Evolutionary conservation across 2,329 filamentous ascomycete species (phyloP), one percentile per base, ranked within the genome.

Genomic region (Fusarium brevicatenulatum): DNA sequence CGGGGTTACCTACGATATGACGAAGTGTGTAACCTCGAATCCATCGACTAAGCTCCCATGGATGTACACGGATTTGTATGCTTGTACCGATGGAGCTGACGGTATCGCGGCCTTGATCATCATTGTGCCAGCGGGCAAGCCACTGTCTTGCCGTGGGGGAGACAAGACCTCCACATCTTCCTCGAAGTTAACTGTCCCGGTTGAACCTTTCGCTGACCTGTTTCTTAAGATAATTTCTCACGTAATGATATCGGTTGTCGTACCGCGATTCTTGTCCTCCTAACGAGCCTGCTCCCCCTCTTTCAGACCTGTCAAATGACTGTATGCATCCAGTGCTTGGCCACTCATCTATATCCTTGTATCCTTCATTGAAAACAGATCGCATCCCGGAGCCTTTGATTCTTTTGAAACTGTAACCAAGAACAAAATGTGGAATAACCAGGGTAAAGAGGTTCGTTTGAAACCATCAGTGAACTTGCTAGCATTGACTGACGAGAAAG

Each of bases 401-500:
- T n/a, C 21, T 32, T n/a, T 49, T 39, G 18, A 7, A 52, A 21
- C n/a, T 23, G 15, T 19, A 18, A 21, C 2, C n/a, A 44, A 46
- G n/a, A 44, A n/a, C 13, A 61, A 36, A 25, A 77, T 78, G 76
- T 78, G 76, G 76, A 74, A 70, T 59, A 65, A 56, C 34, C 74
- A 74, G 32, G 61, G 46, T 23, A 78, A 78, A 66, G 76, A 78
- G 76, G 76, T 78, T 66, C 37, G 76, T 73, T 18, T n/a, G 10
- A 16, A n/a, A 30, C 10, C 28, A 23, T 23, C 39, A 46, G 21
- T 19, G 15, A 25, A 16, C 52, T 40, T 15, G 32, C 10, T 34
- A 46, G 23, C 23, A 21, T 30, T 43, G 28, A 55, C 75, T 78
- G 49, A 78, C 68, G 21, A 19, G 28, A 23, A 62, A 3, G n/a